Percentiles rank a stretch among this genome's conserved stretches.
Conservation (phyloP, 2,329 filamentous ascomycete genomes). For the Anthostomella pinea region DNA sequence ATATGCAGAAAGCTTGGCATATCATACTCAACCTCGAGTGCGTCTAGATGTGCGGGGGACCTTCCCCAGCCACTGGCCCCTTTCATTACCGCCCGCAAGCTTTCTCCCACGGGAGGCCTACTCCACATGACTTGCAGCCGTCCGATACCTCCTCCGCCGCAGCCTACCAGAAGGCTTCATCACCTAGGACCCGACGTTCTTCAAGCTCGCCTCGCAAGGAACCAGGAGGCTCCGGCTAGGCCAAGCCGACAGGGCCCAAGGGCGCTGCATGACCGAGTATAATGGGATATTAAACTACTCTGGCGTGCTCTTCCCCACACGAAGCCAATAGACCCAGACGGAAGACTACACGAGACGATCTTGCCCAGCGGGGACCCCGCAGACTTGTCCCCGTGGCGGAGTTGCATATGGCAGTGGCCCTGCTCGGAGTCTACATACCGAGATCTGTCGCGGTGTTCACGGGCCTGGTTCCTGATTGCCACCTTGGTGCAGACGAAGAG, state of each 20-base stretch:
- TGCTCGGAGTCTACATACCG: slow-evolving; percentile 31
- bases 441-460: slow-evolving; percentile 26
- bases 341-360: slow-evolving; percentile 21
- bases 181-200: slow-evolving; percentile 9
- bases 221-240: slow-evolving; percentile 7
- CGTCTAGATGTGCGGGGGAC: neutral
- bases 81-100: neutral
- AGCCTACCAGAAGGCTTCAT: neutral
- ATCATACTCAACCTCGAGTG: neutral
- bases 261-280: slow-evolving; percentile 17
- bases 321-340: slow-evolving; percentile 26
- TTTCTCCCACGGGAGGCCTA: neutral
- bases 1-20: slow-evolving; percentile 17
- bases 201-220: slow-evolving; percentile 1
- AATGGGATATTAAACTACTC: slow-evolving; percentile 23
- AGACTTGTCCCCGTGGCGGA: slow-evolving; percentile 20
- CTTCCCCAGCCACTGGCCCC: slow-evolving; percentile 1
- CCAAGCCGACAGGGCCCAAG: slow-evolving; percentile 11
- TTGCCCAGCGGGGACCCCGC: too few species aligned
- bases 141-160: neutral
- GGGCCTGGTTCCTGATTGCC: slow-evolving; percentile 34
- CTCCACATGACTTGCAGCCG: neutral
- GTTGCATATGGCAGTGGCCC: slow-evolving; percentile 18
- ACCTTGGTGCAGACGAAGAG: slow-evolving; percentile 9
- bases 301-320: slow-evolving; percentile 16